A percentile compares a stretch with the other conserved stretches of the same genome.
Conservation (phyloP, 768 basidiomycete species). For the Suillus luteus region DNA sequence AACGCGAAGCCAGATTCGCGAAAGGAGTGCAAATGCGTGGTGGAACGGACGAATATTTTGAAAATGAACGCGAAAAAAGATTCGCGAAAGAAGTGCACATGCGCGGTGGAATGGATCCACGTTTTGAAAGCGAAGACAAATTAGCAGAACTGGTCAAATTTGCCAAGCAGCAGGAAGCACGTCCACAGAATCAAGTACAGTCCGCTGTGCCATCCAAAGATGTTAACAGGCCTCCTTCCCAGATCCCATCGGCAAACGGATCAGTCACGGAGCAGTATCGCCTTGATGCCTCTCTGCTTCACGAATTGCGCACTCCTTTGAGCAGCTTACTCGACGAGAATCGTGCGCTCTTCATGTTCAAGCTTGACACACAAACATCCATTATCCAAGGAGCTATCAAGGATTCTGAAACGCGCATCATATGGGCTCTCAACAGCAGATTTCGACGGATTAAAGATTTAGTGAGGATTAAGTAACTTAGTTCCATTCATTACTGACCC, state of each 20-base stretch:
- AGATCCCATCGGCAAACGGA: neutral
- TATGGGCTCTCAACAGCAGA: constrained; percentile 1
- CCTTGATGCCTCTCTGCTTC: neutral
- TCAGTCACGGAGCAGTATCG: neutral
- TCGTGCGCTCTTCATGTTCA: neutral
- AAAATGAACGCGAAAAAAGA: too few relatives aligned
- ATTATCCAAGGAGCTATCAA: neutral
- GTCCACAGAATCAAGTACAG: neutral
- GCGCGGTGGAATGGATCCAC: too few relatives aligned
- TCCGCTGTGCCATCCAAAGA: neutral
- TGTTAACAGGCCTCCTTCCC: neutral
- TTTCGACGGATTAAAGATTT: neutral
- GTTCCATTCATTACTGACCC: neutral
- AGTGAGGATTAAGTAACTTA: neutral
- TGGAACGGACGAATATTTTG: constrained; percentile 33
- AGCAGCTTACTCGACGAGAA: neutral
- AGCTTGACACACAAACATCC: neutral
- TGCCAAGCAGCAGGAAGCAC: neutral
- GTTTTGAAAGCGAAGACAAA: constrained; percentile 14
- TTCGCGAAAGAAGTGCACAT: too few relatives aligned
- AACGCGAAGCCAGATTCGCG: constrained; percentile 28
- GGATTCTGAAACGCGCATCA: neutral
- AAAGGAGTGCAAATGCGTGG: constrained; percentile 26
- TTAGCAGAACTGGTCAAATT: neutral
- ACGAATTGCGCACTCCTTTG: neutral